Evolutionary conservation across 2,329 filamentous ascomycete species (phyloP).

Genomic region (Phaeosphaeriaceae sp.): DNA sequence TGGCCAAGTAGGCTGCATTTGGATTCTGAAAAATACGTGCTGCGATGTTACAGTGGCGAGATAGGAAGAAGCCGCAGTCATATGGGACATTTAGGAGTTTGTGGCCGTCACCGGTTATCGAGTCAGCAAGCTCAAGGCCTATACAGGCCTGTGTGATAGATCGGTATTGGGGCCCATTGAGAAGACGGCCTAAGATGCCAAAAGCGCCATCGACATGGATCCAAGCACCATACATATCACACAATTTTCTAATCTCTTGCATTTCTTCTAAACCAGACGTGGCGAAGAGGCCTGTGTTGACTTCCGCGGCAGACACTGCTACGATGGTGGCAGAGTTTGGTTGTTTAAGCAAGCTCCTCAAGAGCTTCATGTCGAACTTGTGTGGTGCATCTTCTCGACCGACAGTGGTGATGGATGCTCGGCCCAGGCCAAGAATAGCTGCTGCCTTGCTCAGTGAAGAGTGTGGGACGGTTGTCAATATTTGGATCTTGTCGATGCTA

Average conservation of each 20-base stretch:
- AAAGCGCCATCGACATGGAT: conserved; percentile 92
- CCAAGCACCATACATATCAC: conserved; percentile 79
- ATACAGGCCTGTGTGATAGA: conserved; percentile 59
- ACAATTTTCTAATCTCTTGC: conserved; percentile 68
- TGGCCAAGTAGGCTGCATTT: conserved; percentile 79
- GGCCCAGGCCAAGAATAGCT: conserved; percentile 78
- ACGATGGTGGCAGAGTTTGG: conserved; percentile 73
- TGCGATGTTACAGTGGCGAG: conserved; percentile 65
- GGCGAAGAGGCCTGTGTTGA: conserved; percentile 87
- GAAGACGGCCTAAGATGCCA: conserved; percentile 76
- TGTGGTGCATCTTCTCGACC: conserved; percentile 64
- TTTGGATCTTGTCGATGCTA: conserved; percentile 71
- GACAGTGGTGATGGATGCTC: conserved; percentile 69
- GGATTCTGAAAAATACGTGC: conserved; percentile 76
- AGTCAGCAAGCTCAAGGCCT: conserved; percentile 82
- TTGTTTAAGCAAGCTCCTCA: conserved; percentile 66
- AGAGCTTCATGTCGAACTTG: conserved; percentile 69
- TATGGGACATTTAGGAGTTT: conserved; percentile 96
- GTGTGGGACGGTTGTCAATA: conserved; percentile 82
- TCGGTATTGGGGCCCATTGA: conserved; percentile 66
- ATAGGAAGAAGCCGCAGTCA: conserved; percentile 90
- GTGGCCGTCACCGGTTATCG: conserved; percentile 84
- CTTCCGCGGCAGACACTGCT: conserved; percentile 82
- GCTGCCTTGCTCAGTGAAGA: conserved; percentile 86
- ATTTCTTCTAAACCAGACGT: conserved; percentile 65